Evolutionary conservation across 768 basidiomycete genomes (phyloP), one percentile per base, ranked within the genome.

Genomic region (Floccularia luteovirens): DNA sequence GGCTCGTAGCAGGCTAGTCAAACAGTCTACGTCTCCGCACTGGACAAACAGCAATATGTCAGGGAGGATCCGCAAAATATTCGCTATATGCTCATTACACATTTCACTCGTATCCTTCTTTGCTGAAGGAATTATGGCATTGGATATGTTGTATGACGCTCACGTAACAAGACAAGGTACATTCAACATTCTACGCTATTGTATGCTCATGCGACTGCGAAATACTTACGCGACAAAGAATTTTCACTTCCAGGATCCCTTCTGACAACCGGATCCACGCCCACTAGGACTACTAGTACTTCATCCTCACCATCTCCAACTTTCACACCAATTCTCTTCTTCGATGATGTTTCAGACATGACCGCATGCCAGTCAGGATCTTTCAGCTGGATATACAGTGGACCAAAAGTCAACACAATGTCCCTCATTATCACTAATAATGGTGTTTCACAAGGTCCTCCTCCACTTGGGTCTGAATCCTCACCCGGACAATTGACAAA

Each of bases 361-460:
- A 46, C 48, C 0, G 52, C 62, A 23, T 68, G 66, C 47, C 12
- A 44, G 22, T 34, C 58, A 4, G 41, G 53, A 2, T 31, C 44
- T 10, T 44, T 68, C 25, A 45, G 48, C 17, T 75, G 74, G 74
- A 32, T 38, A 12, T 75, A 70, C 43, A 34, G 3, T 19, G 70
- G 67, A 13, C 47, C 61, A 24, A 51, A n/a, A n/a, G n/a, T n/a
- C 13, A 44, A 30, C 5, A 19, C 54, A 1, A 33, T 73, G 19
- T 41, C 49, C 4, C 38, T 75, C n/a, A 56, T 56, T 41, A 56
- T 73, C 25, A 62, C 63, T 34, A 70, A 74, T 42, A n/a, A 50
- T 34, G 56, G 52, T 14, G 62, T 68, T 3, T 1, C 43, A 2
- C 62, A 65, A 37, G 43, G 47, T 30, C 8, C 42, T 4, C 40